phyloP scores from a whole-genome alignment of 345 rosid genomes.

The Odontarrhena argentea region DNA sequence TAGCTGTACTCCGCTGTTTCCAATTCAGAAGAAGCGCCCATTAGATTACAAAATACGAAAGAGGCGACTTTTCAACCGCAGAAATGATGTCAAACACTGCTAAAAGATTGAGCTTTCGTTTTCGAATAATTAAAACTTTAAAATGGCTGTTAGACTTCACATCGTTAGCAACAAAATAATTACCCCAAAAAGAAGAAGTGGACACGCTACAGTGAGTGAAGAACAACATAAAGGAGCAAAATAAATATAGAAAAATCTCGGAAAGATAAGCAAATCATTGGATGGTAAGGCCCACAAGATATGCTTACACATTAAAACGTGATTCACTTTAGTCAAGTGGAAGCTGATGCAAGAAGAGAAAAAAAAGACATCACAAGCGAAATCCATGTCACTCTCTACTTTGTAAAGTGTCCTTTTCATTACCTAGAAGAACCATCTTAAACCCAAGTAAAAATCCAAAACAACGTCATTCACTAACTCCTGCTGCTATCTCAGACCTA shows the following conservation, averaged over 20 bases:
- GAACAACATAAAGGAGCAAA: conserved; percentile 29
- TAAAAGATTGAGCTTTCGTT: conserved; percentile 32
- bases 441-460: conserved; percentile 22
- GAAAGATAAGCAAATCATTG: conserved; percentile 39
- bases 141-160: conserved; percentile 39
- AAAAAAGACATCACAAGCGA: conserved; percentile 43
- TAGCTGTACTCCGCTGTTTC: conserved; percentile 25
- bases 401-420: conserved; percentile 47
- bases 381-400: conserved; percentile 52
- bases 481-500: conserved; percentile 36
- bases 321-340: conserved; percentile 48
- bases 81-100: conserved; percentile 25
- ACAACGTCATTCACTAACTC: conserved; percentile 41
- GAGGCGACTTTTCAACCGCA: conserved; percentile 24
- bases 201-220: conserved; percentile 31
- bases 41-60: background rate
- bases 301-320: conserved; percentile 39
- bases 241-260: conserved; percentile 2
- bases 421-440: conserved; percentile 43
- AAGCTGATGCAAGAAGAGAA: conserved; percentile 41
- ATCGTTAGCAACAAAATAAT: conserved; percentile 35
- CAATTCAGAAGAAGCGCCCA: conserved; percentile 24
- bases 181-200: conserved; percentile 25
- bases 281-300: conserved; percentile 41
- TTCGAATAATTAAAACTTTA: conserved; percentile 38